Evolutionary conservation across 192 early-diverging fungal genomes (phyloP).

Genomic region (Ramicandelaber brevisporus): DNA sequence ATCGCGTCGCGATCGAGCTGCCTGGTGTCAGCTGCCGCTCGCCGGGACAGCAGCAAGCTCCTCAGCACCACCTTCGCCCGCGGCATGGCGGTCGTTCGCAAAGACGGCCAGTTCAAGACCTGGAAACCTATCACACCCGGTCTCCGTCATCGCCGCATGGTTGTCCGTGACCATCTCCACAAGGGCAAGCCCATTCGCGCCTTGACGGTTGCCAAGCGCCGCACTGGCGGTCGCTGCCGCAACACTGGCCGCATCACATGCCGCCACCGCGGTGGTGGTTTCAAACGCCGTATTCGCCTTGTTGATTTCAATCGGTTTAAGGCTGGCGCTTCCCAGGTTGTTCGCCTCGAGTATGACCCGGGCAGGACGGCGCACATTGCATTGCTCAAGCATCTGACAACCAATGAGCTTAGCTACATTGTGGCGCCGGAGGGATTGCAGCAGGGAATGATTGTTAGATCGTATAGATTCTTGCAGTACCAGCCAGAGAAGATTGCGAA

Average conservation of each 20-base stretch:
- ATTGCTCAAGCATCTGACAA: constrained; percentile 50
- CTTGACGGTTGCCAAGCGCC: constrained; percentile 58
- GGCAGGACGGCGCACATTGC: constrained; percentile 69
- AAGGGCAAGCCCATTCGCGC: constrained; percentile 60
- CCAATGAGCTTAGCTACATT: constrained; percentile 62
- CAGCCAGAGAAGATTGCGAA: constrained; percentile 3
- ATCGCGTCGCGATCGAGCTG: too few species aligned
- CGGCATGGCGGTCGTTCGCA: constrained; percentile 3
- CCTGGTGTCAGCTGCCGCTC: too few species aligned
- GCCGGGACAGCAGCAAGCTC: too few species aligned
- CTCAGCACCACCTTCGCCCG: too few species aligned
- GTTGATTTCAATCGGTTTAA: constrained; percentile 65
- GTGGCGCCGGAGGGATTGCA: constrained; percentile 52
- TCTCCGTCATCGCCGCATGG: constrained; percentile 56
- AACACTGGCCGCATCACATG: constrained; percentile 73
- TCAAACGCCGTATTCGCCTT: constrained; percentile 59
- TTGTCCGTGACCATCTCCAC: constrained; percentile 63
- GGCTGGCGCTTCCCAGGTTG: constrained; percentile 49
- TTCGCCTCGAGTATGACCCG: constrained; percentile 88
- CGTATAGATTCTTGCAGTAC: constrained; percentile 9
- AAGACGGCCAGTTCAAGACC: constrained; percentile 64
- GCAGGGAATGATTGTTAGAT: constrained; percentile 45
- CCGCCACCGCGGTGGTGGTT: constrained; percentile 80
- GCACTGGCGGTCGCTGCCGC: constrained; percentile 70
- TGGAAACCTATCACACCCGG: constrained; percentile 77